Evolutionary conservation across 2,329 filamentous ascomycete species (phyloP).

Genomic region (Aspergillus sp.): DNA sequence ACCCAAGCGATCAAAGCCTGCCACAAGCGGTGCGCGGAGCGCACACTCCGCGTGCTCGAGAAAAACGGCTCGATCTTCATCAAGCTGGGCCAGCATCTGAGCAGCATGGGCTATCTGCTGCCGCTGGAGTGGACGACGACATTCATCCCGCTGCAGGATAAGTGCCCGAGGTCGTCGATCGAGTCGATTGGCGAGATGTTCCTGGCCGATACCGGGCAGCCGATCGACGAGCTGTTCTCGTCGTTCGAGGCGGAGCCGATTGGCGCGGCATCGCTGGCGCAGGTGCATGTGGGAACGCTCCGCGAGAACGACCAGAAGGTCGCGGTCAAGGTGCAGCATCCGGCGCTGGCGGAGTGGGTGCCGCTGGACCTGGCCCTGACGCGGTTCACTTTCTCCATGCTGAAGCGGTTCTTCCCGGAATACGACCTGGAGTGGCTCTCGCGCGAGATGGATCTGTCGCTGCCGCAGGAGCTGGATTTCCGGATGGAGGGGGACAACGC

Average conservation of each 20-base stretch:
- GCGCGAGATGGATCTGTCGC: slow-evolving; percentile 79
- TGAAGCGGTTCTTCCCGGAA: slow-evolving; percentile 91
- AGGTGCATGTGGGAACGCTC: slow-evolving; percentile 81
- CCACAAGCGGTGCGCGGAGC: slow-evolving; percentile 83
- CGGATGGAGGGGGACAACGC: slow-evolving; percentile 78
- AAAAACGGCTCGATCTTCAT: slow-evolving; percentile 98
- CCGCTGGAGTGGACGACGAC: slow-evolving; percentile 89
- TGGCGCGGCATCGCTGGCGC: slow-evolving; percentile 85
- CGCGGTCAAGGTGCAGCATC: slow-evolving; percentile 95
- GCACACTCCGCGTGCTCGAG: slow-evolving; percentile 79
- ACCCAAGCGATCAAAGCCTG: slow-evolving; percentile 66
- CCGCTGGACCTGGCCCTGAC: slow-evolving; percentile 80
- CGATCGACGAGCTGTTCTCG: slow-evolving; percentile 73
- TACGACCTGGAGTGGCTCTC: slow-evolving; percentile 97
- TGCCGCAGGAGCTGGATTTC: slow-evolving; percentile 90
- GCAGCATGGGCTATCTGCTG: slow-evolving; percentile 89
- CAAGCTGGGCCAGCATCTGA: slow-evolving; percentile 92
- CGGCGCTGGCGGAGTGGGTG: slow-evolving; percentile 78
- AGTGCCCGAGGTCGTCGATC: slow-evolving; percentile 84
- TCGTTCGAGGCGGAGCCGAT: slow-evolving; percentile 74
- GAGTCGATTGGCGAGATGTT: slow-evolving; percentile 85
- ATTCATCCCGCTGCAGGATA: slow-evolving; percentile 91
- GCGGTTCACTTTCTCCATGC: slow-evolving; percentile 73
- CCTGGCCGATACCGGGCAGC: slow-evolving; percentile 65
- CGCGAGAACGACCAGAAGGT: slow-evolving; percentile 76